These are phyloP conservation scores for Pseudoneurospora amorphoporcata DNA, from an alignment of 495 filamentous ascomycete species.

Conservation along the genomic window DNA sequence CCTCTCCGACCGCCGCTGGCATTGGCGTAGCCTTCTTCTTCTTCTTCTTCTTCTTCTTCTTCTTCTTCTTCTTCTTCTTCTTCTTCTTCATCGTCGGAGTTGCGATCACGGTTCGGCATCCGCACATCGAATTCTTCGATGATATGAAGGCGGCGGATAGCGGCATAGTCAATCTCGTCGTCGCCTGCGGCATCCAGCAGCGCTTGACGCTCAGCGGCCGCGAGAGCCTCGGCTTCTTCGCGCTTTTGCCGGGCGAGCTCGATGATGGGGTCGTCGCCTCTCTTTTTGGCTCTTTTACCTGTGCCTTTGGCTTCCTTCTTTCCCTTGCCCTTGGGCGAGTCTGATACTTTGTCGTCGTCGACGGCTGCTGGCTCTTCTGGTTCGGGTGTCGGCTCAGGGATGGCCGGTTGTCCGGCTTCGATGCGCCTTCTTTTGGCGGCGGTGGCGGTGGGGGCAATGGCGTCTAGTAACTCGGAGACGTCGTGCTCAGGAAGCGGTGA, in stretches of 20 bases:
- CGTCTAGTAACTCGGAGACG: slow-evolving; percentile 45
- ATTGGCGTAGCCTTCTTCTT: neutral
- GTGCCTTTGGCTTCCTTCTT: slow-evolving; percentile 27
- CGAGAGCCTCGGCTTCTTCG: slow-evolving; percentile 57
- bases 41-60: neutral
- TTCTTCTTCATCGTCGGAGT: neutral
- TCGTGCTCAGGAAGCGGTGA: slow-evolving; percentile 26
- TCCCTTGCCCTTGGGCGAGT: slow-evolving; percentile 5
- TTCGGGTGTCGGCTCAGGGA: slow-evolving; percentile 14
- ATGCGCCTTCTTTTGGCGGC: slow-evolving; percentile 61
- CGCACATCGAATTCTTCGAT: slow-evolving; percentile 70
- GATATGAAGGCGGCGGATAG: slow-evolving; percentile 66
- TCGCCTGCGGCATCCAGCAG: slow-evolving; percentile 33
- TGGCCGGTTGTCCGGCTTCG: slow-evolving; percentile 33
- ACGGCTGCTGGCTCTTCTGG: slow-evolving; percentile 3
- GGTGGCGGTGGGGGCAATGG: slow-evolving; percentile 58
- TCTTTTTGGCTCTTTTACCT: slow-evolving; percentile 31
- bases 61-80: neutral
- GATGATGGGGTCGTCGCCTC: slow-evolving; percentile 50
- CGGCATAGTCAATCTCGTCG: slow-evolving; percentile 51
- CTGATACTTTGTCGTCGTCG: slow-evolving; percentile 7
- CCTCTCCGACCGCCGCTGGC: neutral
- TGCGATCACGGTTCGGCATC: slow-evolving; percentile 5
- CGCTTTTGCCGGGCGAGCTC: slow-evolving; percentile 57
- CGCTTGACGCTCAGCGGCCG: slow-evolving; percentile 47